Conservation (phyloP, 331 rosid genomes). For the Ulmus americana region DNA sequence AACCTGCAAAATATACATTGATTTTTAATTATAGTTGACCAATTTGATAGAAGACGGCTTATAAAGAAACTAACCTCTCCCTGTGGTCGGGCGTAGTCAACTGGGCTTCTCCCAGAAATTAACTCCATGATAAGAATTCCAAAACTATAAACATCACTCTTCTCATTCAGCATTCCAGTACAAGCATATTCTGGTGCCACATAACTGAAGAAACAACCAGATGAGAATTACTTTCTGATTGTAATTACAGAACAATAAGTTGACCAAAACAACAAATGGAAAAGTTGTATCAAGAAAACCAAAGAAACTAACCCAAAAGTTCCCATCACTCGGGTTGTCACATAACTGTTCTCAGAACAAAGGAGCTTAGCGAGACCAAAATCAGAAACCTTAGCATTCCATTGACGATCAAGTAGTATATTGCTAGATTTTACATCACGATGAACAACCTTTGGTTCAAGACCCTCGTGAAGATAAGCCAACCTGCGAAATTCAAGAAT, state of each 20-base stretch:
- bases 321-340: conserved; percentile 98
- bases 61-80: conserved; percentile 65
- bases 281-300: not conserved
- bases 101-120: conserved; percentile 85
- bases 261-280: not conserved
- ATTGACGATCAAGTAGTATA: conserved; percentile 78
- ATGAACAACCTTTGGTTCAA: conserved; percentile 96
- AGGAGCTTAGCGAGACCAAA: conserved; percentile 96
- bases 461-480: conserved; percentile 99
- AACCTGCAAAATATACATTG: conserved; percentile 40
- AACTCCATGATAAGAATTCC: conserved; percentile 94
- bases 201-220: conserved; percentile 48
- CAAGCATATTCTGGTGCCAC: conserved; percentile 99
- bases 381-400: conserved; percentile 91
- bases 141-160: conserved; percentile 90
- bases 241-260: not conserved
- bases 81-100: conserved; percentile 74
- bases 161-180: conserved; percentile 94
- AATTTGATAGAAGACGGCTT: conserved; percentile 2
- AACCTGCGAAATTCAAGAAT: conserved; percentile 41
- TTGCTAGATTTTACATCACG: conserved; percentile 94
- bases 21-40: conserved; percentile 20
- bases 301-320: conserved; percentile 85
- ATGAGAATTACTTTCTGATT: conserved; percentile 19
- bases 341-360: conserved; percentile 74